Conservation (phyloP, 768 basidiomycete species). For the Russula brevipes region DNA sequence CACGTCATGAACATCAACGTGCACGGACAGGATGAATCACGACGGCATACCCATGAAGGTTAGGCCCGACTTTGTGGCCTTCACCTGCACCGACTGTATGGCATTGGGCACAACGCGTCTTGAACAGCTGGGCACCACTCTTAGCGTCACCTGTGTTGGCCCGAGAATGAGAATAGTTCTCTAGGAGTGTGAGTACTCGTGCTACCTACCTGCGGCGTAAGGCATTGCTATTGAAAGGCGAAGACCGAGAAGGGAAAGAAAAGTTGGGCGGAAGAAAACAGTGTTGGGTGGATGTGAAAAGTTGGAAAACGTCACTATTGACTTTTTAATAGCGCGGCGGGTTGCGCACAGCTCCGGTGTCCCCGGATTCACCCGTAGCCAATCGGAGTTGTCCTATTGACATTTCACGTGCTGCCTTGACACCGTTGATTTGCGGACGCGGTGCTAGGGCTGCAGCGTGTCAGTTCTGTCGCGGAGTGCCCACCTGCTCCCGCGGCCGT, state of each 20-base stretch:
- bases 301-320: neutral
- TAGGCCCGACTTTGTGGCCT: conserved; percentile 88
- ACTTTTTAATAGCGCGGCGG: neutral
- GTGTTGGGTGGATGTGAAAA: neutral
- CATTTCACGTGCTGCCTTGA: neutral
- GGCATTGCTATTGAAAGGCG: conserved; percentile 35
- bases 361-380: conserved; percentile 14
- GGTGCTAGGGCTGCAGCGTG: too few relatives aligned
- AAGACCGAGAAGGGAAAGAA: neutral
- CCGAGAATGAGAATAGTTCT: neutral
- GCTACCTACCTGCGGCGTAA: conserved; percentile 40
- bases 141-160: conserved; percentile 60
- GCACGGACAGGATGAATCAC: neutral
- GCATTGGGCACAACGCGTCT: conserved; percentile 92
- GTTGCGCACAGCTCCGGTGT: neutral
- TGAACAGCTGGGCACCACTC: conserved; percentile 95
- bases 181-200: neutral
- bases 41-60: conserved; percentile 77
- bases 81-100: conserved; percentile 79
- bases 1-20: conserved; percentile 14
- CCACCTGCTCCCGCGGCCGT: too few relatives aligned
- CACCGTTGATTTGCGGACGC: too few relatives aligned
- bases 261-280: neutral
- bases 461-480: too few relatives aligned
- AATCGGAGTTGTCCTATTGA: conserved; percentile 3